Evolutionary conservation across 2,329 filamentous ascomycete species (phyloP), one percentile per base, ranked within the genome.

Genomic region (Paracamarosporium sp.): DNA sequence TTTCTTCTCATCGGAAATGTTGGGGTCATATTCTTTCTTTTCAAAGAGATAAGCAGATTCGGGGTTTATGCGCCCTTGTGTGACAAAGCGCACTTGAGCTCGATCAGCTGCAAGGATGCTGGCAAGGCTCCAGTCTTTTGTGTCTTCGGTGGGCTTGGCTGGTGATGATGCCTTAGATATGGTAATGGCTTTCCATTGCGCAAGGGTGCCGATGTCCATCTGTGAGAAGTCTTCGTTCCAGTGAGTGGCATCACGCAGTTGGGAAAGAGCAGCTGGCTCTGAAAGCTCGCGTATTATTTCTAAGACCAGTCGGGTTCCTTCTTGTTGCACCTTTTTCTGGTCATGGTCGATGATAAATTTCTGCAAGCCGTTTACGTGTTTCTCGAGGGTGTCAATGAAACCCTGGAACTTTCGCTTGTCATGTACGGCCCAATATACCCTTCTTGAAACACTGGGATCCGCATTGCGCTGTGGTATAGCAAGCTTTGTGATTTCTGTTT

Each of bases 21-120:
- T 59, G 1, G 40, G 13, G 30, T 59, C 56, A 25, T 59, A 59
- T n/a, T 59, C 56, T 52, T 59, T 59, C 51, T 59, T 59, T 24
- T 59, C 56, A 28, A 59, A 59, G 1, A 59, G 40, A 40, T 59
- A 59, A 6, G 38, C 24, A 25, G 44, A 12, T 11, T 30, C 52
- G 5, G 35, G 38, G 38, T 59, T 27, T 4, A 46, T 27, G 1
- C 15, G 35, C 2, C 51, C 40, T 28, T 22, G 44, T 35, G 47
- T 51, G 2, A 48, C 13, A 15, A 55, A 59, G 9, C 51, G 40
- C 12, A 20, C 31, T 30, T 46, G 35, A 13, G 9, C 20, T 27
- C 51, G 20, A 13, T 47, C 43, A 15, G 17, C 41, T 6, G 41
- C 5, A 4, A 2, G 35, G 11, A 33, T 47, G 6, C 51, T 35